Conservation (phyloP, 176 grass and related monocot genomes). For the Bromus sterilis region DNA sequence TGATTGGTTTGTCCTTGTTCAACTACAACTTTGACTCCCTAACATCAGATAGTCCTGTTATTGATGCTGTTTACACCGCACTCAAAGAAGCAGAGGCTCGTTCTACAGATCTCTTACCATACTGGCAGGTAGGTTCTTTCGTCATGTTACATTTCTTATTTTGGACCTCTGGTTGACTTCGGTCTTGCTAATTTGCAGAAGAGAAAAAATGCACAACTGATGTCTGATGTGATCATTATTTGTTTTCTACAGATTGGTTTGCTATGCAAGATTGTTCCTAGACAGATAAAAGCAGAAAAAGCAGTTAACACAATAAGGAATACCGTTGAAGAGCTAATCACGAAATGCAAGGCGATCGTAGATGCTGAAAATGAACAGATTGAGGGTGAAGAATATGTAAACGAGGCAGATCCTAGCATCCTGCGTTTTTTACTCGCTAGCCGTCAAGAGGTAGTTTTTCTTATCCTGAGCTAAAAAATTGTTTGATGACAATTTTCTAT, state of each 20-base stretch:
- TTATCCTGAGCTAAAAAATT: conserved; percentile 7
- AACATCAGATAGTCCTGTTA: conserved; percentile 85
- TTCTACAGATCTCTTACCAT: conserved; percentile 89
- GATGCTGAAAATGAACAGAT: conserved; percentile 95
- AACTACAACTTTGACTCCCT: conserved; percentile 99
- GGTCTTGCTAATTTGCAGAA: neutral
- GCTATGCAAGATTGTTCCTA: conserved; percentile 88
- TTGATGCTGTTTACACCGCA: conserved; percentile 92
- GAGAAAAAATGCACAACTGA: neutral
- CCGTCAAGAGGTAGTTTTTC: conserved; percentile 73
- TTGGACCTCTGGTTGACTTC: neutral
- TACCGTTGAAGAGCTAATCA: conserved; percentile 79
- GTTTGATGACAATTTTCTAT: neutral
- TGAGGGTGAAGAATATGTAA: conserved; percentile 92
- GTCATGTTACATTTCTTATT: neutral
- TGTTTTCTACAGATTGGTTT: conserved; percentile 51
- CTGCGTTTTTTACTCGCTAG: conserved; percentile 90
- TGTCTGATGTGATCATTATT: conserved; percentile 12
- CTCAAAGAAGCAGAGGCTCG: conserved; percentile 92
- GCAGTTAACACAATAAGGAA: conserved; percentile 77
- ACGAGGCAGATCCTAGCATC: conserved; percentile 95
- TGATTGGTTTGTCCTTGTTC: conserved; percentile 93
- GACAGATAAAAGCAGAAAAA: conserved; percentile 87
- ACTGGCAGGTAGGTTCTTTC: conserved; percentile 67
- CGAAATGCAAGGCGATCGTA: conserved; percentile 87